phyloP scores from a whole-genome alignment of 202 grass and related monocot genomes.

The Sporobolus alterniflorus region DNA sequence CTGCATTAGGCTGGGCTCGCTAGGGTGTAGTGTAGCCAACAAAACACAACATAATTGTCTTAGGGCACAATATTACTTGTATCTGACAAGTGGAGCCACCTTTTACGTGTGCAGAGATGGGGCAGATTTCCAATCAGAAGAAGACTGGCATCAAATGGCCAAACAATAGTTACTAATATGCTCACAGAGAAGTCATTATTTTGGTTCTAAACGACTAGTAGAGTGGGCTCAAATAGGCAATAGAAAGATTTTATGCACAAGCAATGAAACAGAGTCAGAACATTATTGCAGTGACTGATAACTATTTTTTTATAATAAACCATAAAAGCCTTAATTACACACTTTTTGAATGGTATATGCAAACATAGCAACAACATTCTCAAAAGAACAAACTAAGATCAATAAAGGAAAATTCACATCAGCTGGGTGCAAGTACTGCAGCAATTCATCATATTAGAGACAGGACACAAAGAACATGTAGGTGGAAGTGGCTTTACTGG shows the following conservation, averaged over 20 bases:
- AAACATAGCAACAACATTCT: not conserved
- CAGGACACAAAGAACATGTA: too few relatives aligned
- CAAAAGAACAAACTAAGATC: not conserved
- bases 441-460: not conserved
- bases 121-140: not conserved
- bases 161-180: not conserved
- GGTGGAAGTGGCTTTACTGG: too few relatives aligned
- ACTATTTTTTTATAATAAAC: not conserved
- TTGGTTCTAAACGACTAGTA: not conserved
- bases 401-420: not conserved
- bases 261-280: not conserved
- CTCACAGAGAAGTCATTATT: not conserved
- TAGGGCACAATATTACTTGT: not conserved
- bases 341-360: not conserved
- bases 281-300: not conserved
- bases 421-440: not conserved
- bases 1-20: not conserved
- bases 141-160: not conserved
- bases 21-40: not conserved
- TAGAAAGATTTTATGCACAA: not conserved
- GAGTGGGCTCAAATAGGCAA: not conserved
- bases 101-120: not conserved
- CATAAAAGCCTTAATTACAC: not conserved
- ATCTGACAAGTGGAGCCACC: not conserved
- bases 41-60: not conserved